phyloP scores from a whole-genome alignment of 768 basidiomycete genomes.

The Trametes punicea region DNA sequence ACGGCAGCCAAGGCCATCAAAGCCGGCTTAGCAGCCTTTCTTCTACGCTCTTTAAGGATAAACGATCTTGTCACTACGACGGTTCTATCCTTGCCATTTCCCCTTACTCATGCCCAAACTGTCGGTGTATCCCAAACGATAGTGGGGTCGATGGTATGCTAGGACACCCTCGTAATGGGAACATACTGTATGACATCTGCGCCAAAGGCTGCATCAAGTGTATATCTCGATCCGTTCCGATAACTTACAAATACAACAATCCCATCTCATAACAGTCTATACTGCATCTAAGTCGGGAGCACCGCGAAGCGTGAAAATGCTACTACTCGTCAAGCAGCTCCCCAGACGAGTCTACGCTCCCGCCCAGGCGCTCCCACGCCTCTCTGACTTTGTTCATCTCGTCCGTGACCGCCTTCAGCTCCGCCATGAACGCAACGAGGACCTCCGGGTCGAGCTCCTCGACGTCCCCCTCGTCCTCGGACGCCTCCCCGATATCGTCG shows the following conservation, averaged over 20 bases:
- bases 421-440: conserved; percentile 21
- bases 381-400: conserved; percentile 52
- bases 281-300: not conserved
- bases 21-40: not conserved
- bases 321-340: conserved; percentile 4
- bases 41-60: not conserved
- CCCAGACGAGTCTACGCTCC: conserved; percentile 12
- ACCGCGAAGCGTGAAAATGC: not conserved
- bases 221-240: conserved; percentile 1
- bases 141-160: not conserved
- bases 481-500: conserved; percentile 33
- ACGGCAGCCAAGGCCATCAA: not conserved
- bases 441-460: conserved; percentile 45
- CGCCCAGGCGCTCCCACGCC: conserved; percentile 33
- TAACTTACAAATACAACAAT: not conserved
- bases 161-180: not conserved
- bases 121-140: too few relatives aligned
- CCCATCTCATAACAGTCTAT: not conserved
- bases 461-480: conserved; percentile 43
- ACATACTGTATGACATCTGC: not conserved
- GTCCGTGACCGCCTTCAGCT: conserved; percentile 44
- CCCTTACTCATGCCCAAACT: not conserved
- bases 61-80: not conserved
- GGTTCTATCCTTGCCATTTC: not conserved
- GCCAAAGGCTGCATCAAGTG: not conserved